phyloP scores from a whole-genome alignment of 345 rosid species.

The Citrus medica region DNA sequence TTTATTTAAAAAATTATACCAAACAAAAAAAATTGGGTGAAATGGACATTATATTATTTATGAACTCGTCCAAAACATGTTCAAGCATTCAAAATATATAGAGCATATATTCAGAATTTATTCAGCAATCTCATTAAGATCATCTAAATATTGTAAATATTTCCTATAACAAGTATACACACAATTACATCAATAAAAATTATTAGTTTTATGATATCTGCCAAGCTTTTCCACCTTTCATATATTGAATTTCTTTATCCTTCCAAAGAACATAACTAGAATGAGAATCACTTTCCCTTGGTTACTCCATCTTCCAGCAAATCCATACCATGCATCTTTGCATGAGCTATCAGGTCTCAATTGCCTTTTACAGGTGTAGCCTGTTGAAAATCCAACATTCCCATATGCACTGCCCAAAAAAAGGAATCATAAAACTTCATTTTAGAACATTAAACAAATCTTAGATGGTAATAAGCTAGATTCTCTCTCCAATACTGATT shows the following conservation, averaged over 20 bases:
- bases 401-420: slow-evolving; percentile 9
- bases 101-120: too few relatives aligned
- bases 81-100: too few relatives aligned
- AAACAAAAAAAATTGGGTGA: too few relatives aligned
- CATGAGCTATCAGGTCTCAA: slow-evolving; percentile 16
- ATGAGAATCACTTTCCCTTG: slow-evolving; percentile 33
- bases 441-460: not conserved
- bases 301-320: slow-evolving; percentile 44
- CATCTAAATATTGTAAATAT: too few relatives aligned
- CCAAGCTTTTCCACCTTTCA: slow-evolving; percentile 36
- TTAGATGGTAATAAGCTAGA: too few relatives aligned
- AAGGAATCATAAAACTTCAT: not conserved
- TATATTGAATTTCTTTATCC: slow-evolving; percentile 32
- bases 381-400: slow-evolving; percentile 27
- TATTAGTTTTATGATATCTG: not conserved
- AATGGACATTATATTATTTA: too few relatives aligned
- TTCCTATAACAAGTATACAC: too few relatives aligned
- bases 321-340: slow-evolving; percentile 32
- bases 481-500: too few relatives aligned
- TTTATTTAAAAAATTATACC: too few relatives aligned
- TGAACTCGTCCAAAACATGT: too few relatives aligned
- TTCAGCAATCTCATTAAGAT: too few relatives aligned
- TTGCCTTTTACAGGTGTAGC: slow-evolving; percentile 39
- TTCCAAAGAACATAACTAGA: slow-evolving; percentile 41
- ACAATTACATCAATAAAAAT: too few relatives aligned